phyloP scores from a whole-genome alignment of 305 asterid species.

The Solanum chacoense region DNA sequence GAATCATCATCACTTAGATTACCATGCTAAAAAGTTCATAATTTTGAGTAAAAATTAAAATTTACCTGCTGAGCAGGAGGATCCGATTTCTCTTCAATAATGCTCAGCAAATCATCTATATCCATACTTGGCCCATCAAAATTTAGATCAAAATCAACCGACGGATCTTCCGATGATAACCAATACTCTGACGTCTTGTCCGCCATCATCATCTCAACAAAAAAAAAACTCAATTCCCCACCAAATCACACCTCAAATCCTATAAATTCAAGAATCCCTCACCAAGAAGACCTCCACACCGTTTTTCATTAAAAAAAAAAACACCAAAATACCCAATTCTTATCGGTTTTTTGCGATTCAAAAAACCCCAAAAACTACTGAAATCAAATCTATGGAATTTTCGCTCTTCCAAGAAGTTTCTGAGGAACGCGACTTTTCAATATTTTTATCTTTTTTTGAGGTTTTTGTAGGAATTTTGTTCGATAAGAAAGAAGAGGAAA shows the following conservation, averaged over 20 bases:
- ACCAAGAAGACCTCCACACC: neutral
- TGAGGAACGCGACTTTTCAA: neutral
- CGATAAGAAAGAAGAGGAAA: neutral
- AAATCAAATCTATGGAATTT: neutral
- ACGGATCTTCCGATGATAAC: neutral
- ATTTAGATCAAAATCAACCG: neutral
- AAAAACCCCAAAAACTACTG: neutral
- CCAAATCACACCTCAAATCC: neutral
- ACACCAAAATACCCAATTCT: neutral
- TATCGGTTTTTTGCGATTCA: neutral
- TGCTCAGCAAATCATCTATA: neutral
- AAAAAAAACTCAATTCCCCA: neutral
- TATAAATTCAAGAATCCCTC: neutral
- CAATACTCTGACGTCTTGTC: neutral
- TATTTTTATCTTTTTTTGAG: neutral
- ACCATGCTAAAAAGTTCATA: neutral
- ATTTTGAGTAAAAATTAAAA: neutral
- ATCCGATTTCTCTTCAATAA: neutral
- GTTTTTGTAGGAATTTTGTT: neutral
- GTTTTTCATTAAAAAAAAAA: neutral
- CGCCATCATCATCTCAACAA: neutral
- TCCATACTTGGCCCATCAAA: slow-evolving; percentile 1
- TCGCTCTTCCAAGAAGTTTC: neutral
- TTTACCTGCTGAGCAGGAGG: neutral
- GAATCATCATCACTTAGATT: neutral